Evolutionary conservation across 2,329 filamentous ascomycete genomes (phyloP).

Genomic region (Colletotrichum caudatum): DNA sequence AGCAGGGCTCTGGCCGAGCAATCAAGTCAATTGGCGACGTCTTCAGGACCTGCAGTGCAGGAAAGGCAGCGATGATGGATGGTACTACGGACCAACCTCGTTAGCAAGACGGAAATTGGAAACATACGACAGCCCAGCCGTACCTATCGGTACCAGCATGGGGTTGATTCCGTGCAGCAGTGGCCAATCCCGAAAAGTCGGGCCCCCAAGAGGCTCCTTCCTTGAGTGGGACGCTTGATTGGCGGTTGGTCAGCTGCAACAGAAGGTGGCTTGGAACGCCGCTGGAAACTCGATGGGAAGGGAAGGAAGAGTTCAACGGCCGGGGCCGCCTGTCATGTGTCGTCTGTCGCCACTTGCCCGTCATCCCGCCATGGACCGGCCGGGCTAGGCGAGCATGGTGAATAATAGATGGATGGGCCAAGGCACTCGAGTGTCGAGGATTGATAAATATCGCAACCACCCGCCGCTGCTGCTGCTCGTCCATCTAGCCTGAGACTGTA

Average conservation of each 20-base stretch:
- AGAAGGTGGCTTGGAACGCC: slow-evolving; percentile 19
- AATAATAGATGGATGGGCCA: neutral
- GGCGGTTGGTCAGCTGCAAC: slow-evolving; percentile 5
- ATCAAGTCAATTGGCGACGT: neutral
- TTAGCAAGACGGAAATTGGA: slow-evolving; percentile 8
- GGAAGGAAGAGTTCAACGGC: neutral
- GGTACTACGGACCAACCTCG: slow-evolving; percentile 21
- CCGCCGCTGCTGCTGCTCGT: slow-evolving; percentile 18
- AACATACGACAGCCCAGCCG: slow-evolving; percentile 7
- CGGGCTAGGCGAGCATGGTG: neutral
- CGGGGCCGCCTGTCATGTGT: neutral
- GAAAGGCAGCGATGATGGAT: slow-evolving; percentile 16
- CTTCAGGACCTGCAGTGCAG: slow-evolving; percentile 30
- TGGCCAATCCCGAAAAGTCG: neutral
- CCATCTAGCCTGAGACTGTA: neutral
- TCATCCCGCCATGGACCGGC: slow-evolving; percentile 14
- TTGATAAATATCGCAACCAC: slow-evolving; percentile 24
- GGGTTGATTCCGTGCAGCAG: neutral
- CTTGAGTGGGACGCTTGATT: neutral
- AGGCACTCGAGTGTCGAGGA: slow-evolving; percentile 13
- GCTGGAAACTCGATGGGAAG: slow-evolving; percentile 10
- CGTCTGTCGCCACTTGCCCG: neutral
- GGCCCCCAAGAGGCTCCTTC: neutral
- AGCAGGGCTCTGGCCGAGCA: neutral
- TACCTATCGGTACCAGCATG: neutral